phyloP scores from a whole-genome alignment of 164 flowering plant genomes.

The Kingdonia uniflora region DNA sequence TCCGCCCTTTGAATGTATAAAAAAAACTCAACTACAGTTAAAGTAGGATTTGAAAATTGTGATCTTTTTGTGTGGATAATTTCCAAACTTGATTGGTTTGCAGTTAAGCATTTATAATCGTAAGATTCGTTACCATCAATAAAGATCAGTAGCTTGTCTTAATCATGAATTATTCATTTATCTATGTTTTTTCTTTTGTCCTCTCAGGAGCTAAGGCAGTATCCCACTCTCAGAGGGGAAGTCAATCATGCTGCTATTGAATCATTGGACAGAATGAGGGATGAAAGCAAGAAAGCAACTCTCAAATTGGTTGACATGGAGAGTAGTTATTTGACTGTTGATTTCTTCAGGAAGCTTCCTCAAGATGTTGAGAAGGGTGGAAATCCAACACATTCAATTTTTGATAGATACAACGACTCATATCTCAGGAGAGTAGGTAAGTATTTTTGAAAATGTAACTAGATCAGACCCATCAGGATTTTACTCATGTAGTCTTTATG shows the following conservation, averaged over 20 bases:
- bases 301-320: conserved; percentile 91
- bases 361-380: conserved; percentile 97
- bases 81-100: too few species aligned
- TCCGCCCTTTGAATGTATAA: too few species aligned
- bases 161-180: background rate
- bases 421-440: conserved; percentile 80
- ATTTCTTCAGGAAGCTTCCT: conserved; percentile 95
- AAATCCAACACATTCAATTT: conserved; percentile 84
- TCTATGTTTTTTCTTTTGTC: background rate
- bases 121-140: too few species aligned
- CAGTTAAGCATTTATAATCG: too few species aligned
- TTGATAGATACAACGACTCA: conserved; percentile 86
- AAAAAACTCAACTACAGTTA: too few species aligned
- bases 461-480: too few species aligned
- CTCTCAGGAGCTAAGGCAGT: conserved; percentile 78
- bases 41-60: too few species aligned
- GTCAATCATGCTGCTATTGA: conserved; percentile 70
- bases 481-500: too few species aligned
- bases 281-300: conserved; percentile 78
- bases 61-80: too few species aligned
- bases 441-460: background rate
- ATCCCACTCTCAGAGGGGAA: conserved; percentile 45
- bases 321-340: conserved; percentile 78
- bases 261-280: conserved; percentile 74
- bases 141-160: too few species aligned